Evolutionary conservation across 2,329 filamentous ascomycete genomes (phyloP).

Genomic region (Cladosporium sp.): DNA sequence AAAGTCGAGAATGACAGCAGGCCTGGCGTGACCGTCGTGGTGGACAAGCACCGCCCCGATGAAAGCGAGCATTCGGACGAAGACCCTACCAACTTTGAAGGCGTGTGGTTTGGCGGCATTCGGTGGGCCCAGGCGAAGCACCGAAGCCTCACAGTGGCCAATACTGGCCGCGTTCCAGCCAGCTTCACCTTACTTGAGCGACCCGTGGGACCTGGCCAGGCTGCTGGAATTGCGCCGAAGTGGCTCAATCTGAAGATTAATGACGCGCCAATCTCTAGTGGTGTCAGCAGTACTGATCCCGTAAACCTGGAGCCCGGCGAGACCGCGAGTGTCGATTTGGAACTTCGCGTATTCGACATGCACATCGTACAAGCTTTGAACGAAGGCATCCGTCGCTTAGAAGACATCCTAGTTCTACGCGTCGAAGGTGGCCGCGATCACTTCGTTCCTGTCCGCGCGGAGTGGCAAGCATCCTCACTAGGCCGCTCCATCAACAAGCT

Average conservation of each 20-base stretch:
- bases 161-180: conserved; percentile 79
- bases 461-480: conserved; percentile 78
- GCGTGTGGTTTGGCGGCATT: conserved; percentile 75
- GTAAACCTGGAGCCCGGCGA: conserved; percentile 81
- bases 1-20: conserved; percentile 86
- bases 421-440: conserved; percentile 83
- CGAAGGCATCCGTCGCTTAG: conserved; percentile 59
- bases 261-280: conserved; percentile 19
- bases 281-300: conserved; percentile 33
- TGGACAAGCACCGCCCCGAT: conserved; percentile 53
- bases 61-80: conserved; percentile 41
- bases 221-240: conserved; percentile 43
- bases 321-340: conserved; percentile 66
- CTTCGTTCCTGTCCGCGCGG: conserved; percentile 76
- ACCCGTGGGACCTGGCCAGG: conserved; percentile 48
- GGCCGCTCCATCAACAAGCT: conserved; percentile 85
- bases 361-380: conserved; percentile 68
- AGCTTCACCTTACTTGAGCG: conserved; percentile 76
- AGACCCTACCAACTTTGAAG: conserved; percentile 41
- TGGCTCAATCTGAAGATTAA: conserved; percentile 64
- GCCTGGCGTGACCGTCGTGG: conserved; percentile 65
- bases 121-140: conserved; percentile 63
- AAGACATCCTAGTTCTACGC: conserved; percentile 83
- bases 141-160: conserved; percentile 76
- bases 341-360: conserved; percentile 62